Conservation (phyloP, 2,329 filamentous ascomycete species). For the Monosporascus sp. region DNA sequence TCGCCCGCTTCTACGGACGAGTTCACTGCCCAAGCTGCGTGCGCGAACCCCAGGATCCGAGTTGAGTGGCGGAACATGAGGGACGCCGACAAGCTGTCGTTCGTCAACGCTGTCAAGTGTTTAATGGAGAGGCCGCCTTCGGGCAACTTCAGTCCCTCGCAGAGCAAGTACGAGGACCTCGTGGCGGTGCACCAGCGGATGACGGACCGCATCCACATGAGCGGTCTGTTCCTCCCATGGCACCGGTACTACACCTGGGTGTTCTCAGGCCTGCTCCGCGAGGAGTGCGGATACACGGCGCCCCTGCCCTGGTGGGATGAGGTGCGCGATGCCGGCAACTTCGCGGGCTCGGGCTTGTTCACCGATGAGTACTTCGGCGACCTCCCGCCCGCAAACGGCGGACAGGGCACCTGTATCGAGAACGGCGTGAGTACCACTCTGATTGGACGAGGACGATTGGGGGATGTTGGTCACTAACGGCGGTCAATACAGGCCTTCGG, state of each 20-base stretch:
- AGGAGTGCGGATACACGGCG: conserved; percentile 32
- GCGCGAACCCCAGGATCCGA: conserved; percentile 21
- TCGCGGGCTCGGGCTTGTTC: conserved; percentile 26
- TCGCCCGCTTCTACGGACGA: conserved; percentile 9
- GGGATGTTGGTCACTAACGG: conserved; percentile 1
- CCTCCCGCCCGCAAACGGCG: conserved; percentile 21
- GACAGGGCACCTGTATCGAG: conserved; percentile 27
- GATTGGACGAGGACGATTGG: not conserved
- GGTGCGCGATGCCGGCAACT: conserved; percentile 29
- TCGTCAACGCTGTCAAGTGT: conserved; percentile 30
- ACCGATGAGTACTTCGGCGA: conserved; percentile 24
- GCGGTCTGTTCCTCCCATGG: conserved; percentile 33
- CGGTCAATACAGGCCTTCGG: conserved; percentile 20
- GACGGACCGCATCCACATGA: conserved; percentile 27
- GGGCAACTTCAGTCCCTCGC: conserved; percentile 19
- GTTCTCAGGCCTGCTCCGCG: conserved; percentile 32
- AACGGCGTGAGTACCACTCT: conserved; percentile 23
- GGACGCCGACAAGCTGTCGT: conserved; percentile 23
- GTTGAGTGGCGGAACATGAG: conserved; percentile 29
- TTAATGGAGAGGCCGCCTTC: conserved; percentile 26
- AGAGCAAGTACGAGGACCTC: conserved; percentile 33
- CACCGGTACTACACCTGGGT: conserved; percentile 33
- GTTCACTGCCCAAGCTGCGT: conserved; percentile 12
- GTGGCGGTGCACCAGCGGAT: conserved; percentile 32
- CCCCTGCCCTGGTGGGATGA: conserved; percentile 38